Evolutionary conservation across 2,329 filamentous ascomycete genomes (phyloP).

Genomic region (Xylariales sp.): DNA sequence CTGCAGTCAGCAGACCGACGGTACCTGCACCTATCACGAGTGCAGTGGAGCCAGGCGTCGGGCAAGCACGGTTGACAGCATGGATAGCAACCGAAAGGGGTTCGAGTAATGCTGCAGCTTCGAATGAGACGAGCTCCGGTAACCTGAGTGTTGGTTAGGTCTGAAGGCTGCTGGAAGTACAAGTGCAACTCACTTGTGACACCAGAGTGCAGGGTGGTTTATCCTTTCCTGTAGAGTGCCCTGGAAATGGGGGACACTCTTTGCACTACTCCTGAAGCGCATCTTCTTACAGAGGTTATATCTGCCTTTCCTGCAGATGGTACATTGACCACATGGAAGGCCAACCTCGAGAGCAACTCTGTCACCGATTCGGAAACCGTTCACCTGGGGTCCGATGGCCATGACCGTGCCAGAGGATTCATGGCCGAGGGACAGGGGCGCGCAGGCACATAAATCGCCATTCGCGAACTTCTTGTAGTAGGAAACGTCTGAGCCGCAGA

Average conservation of each 20-base stretch:
- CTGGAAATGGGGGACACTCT: constrained; percentile 59
- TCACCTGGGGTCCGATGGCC: constrained; percentile 47
- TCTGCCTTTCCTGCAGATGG: constrained; percentile 42
- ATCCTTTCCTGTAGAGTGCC: constrained; percentile 59
- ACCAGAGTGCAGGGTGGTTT: constrained; percentile 59
- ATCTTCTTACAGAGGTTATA: constrained; percentile 61
- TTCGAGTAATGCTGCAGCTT: constrained; percentile 56
- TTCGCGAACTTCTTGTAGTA: constrained; percentile 72
- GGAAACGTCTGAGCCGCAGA: constrained; percentile 66
- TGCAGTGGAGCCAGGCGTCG: constrained; percentile 48
- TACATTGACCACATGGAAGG: constrained; percentile 32
- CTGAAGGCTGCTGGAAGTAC: neutral
- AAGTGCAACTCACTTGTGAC: constrained; percentile 47
- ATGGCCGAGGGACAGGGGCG: constrained; percentile 61
- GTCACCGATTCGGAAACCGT: constrained; percentile 50
- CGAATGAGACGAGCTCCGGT: constrained; percentile 54
- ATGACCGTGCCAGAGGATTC: constrained; percentile 57
- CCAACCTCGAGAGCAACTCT: constrained; percentile 43
- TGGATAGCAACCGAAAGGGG: constrained; percentile 60
- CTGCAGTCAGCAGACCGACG: constrained; percentile 58
- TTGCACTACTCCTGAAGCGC: constrained; percentile 58
- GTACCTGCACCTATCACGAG: constrained; percentile 63
- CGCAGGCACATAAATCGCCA: constrained; percentile 62
- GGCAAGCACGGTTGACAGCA: constrained; percentile 51
- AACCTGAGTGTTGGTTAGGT: constrained; percentile 36